phyloP scores from a whole-genome alignment of 2,329 filamentous ascomycete genomes.

The Penicillium brasilianum region DNA sequence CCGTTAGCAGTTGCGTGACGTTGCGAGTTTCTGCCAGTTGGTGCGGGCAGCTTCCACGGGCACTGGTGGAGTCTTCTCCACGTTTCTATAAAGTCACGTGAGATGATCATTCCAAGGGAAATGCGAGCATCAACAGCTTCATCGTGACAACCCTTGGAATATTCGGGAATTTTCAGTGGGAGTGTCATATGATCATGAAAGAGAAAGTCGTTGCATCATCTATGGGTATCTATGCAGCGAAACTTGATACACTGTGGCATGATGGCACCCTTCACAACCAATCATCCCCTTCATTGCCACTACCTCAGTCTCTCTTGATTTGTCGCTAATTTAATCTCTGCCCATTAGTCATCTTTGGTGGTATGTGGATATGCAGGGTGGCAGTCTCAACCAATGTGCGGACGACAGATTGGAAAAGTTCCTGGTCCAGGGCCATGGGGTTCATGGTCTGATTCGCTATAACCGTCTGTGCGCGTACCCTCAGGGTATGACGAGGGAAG shows the following conservation, averaged over 20 bases:
- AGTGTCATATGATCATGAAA: neutral
- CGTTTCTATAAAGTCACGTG: conserved; percentile 34
- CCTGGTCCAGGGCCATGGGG: neutral
- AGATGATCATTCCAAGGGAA: neutral
- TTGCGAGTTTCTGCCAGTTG: neutral
- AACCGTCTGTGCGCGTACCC: neutral
- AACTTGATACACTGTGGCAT: neutral
- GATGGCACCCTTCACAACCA: neutral
- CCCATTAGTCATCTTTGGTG: neutral
- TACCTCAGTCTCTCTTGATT: too few relatives aligned
- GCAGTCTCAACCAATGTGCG: neutral
- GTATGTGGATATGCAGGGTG: neutral
- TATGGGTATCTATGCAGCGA: neutral
- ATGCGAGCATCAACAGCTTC: neutral
- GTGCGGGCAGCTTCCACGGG: conserved; percentile 8
- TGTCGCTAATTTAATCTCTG: neutral
- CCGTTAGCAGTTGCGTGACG: conserved; percentile 1
- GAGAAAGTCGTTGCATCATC: neutral
- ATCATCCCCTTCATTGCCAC: neutral
- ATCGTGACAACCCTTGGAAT: neutral
- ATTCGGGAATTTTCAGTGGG: neutral
- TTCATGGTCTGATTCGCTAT: neutral
- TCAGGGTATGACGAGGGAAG: too few relatives aligned
- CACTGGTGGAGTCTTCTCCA: conserved; percentile 28
- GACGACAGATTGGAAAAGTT: neutral